A percentile compares a stretch with the other conserved stretches of the same genome.
Evolutionary conservation across 441 rosid species (phyloP).

Genomic region (Erysimum cheiri): DNA sequence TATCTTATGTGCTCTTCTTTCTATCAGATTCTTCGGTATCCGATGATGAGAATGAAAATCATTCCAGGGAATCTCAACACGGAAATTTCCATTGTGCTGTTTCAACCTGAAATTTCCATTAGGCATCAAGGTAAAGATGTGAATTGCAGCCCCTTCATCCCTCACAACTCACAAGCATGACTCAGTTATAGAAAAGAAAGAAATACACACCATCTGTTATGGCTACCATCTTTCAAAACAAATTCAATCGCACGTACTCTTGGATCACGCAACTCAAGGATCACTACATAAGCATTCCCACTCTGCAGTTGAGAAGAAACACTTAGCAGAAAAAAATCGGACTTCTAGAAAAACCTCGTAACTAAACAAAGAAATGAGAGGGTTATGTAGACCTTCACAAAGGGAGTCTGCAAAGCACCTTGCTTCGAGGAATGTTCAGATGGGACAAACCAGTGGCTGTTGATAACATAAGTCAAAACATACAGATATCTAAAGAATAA

Average conservation of each 20-base stretch:
- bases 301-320: slow-evolving; percentile 45
- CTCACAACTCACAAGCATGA: slow-evolving; percentile 13
- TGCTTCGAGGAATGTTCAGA: slow-evolving; percentile 51
- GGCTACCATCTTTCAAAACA: slow-evolving; percentile 67
- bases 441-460: slow-evolving; percentile 66
- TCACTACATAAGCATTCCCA: slow-evolving; percentile 55
- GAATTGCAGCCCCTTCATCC: slow-evolving; percentile 21
- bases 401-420: slow-evolving; percentile 73
- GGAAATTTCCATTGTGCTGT: slow-evolving; percentile 66
- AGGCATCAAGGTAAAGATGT: slow-evolving; percentile 31
- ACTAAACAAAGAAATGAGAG: slow-evolving; percentile 19
- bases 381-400: slow-evolving; percentile 48
- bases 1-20: slow-evolving; percentile 57
- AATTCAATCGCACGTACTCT: slow-evolving; percentile 61
- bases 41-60: slow-evolving; percentile 45
- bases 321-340: not conserved
- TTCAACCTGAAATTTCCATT: slow-evolving; percentile 51
- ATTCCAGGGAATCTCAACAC: slow-evolving; percentile 61
- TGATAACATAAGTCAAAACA: slow-evolving; percentile 36
- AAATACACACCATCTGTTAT: slow-evolving; percentile 59
- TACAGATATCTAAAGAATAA: not conserved
- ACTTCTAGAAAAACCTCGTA: slow-evolving; percentile 11
- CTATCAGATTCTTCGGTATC: slow-evolving; percentile 58
- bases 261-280: slow-evolving; percentile 63
- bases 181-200: slow-evolving; percentile 12